Percentiles rank a stretch among this genome's conserved stretches.
phyloP scores from a whole-genome alignment of 1,139 yeast genomes.

The Diutina mesorugosa region DNA sequence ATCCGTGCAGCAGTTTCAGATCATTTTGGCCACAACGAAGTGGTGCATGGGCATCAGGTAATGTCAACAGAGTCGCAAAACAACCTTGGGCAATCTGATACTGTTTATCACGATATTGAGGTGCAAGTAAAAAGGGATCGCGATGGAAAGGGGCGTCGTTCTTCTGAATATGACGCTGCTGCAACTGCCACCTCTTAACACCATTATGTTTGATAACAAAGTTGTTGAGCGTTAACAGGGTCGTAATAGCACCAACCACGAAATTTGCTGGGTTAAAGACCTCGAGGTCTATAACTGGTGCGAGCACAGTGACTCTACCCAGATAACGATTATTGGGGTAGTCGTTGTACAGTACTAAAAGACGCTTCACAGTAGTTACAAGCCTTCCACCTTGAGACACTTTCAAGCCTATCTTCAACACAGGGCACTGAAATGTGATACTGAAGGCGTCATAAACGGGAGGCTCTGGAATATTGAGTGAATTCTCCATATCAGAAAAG shows the following conservation, averaged over 20 bases:
- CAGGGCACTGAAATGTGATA: conserved; percentile 34
- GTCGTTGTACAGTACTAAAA: conserved; percentile 48
- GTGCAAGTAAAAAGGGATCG: conserved; percentile 53
- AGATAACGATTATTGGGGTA: conserved; percentile 59
- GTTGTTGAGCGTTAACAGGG: conserved; percentile 47
- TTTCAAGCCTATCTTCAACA: conserved; percentile 14
- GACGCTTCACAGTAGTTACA: conserved; percentile 17
- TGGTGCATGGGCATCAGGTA: conserved; percentile 1
- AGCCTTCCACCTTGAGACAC: conserved; percentile 11
- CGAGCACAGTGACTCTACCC: conserved; percentile 32
- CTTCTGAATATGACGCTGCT: conserved; percentile 49
- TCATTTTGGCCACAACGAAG: not conserved
- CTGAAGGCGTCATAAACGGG: conserved; percentile 58
- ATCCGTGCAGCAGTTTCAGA: not conserved
- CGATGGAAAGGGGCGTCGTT: conserved; percentile 84
- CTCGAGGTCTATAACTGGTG: conserved; percentile 32
- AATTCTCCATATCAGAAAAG: conserved; percentile 63
- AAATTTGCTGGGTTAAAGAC: conserved; percentile 12
- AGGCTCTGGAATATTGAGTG: conserved; percentile 44
- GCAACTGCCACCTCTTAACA: conserved; percentile 21
- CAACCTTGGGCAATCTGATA: conserved; percentile 39
- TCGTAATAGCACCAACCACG: conserved; percentile 20
- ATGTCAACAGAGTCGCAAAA: conserved; percentile 14
- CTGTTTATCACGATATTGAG: conserved; percentile 24
- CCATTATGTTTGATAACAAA: conserved; percentile 33